phyloP scores from a whole-genome alignment of 352 stramenopile genomes.

The Globisporangium cystogenes region DNA sequence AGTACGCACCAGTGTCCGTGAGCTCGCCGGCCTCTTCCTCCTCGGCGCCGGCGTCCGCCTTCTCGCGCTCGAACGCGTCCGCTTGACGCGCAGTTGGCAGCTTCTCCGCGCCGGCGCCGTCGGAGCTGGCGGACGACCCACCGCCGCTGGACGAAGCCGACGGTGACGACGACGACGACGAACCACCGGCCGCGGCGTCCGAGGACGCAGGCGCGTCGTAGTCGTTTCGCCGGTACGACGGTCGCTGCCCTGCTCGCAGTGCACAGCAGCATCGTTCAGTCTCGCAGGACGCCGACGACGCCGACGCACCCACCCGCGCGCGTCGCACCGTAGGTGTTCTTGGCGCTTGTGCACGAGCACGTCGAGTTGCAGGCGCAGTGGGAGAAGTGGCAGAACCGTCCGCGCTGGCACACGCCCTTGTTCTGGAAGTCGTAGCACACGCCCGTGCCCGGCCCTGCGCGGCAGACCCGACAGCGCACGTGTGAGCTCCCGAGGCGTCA shows the following conservation, averaged over 20 bases:
- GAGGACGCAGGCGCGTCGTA: conserved; percentile 73
- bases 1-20: conserved; percentile 41
- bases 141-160: neutral
- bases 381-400: conserved; percentile 82
- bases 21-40: conserved; percentile 75
- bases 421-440: conserved; percentile 90
- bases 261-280: neutral
- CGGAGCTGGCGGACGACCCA: neutral
- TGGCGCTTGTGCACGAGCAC: conserved; percentile 71
- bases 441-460: conserved; percentile 48
- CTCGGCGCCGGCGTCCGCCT: conserved; percentile 23
- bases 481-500: no score
- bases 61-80: conserved; percentile 48
- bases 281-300: no score
- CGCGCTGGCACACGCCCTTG: conserved; percentile 81
- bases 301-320: neutral
- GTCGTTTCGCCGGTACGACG: conserved; percentile 75
- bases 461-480: neutral
- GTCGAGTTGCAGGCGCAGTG: conserved; percentile 86
- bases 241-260: conserved; percentile 52
- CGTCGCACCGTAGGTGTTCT: conserved; percentile 77
- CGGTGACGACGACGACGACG: neutral
- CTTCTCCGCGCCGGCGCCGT: conserved; percentile 31
- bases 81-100: conserved; percentile 21
- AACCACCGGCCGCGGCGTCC: conserved; percentile 26